Conservation (phyloP, 1,139 yeast genomes). For the Sugiyamaella grinbergsii region DNA sequence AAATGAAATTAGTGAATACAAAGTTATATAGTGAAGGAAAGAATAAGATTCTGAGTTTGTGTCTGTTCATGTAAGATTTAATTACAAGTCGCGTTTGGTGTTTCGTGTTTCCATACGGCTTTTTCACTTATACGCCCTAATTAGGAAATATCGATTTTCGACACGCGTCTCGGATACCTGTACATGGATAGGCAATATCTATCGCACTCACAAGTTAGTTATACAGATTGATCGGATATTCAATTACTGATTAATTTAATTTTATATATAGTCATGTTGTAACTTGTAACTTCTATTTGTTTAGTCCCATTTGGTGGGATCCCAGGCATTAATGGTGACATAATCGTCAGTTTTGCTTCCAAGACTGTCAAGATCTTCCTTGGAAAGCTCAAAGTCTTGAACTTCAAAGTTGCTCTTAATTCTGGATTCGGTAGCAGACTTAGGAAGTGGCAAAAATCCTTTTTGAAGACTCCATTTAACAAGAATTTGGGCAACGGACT, state of each 20-base stretch:
- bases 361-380: slow-evolving; percentile 22
- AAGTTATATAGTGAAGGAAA: no score
- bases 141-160: slow-evolving; percentile 10
- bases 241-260: no score
- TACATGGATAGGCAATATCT: no score
- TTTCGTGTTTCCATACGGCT: slow-evolving; percentile 7
- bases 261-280: no score
- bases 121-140: slow-evolving; percentile 21
- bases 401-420: slow-evolving; percentile 51
- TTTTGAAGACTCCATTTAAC: slow-evolving; percentile 47
- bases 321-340: slow-evolving; percentile 17
- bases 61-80: slow-evolving; percentile 10
- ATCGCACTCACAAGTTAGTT: no score
- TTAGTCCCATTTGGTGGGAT: slow-evolving; percentile 19
- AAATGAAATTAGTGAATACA: no score
- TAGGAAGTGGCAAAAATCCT: slow-evolving; percentile 52
- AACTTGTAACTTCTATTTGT: neutral
- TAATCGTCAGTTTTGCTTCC: slow-evolving; percentile 16
- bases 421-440: slow-evolving; percentile 70
- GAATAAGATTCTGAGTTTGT: neutral
- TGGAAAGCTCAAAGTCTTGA: slow-evolving; percentile 47
- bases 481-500: slow-evolving; percentile 49
- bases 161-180: no score
- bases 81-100: slow-evolving; percentile 11
- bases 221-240: no score